Evolutionary conservation across 129 eudicot genomes (phyloP), one percentile per base, ranked within the genome.

Genomic region (Tanacetum coccineum): DNA sequence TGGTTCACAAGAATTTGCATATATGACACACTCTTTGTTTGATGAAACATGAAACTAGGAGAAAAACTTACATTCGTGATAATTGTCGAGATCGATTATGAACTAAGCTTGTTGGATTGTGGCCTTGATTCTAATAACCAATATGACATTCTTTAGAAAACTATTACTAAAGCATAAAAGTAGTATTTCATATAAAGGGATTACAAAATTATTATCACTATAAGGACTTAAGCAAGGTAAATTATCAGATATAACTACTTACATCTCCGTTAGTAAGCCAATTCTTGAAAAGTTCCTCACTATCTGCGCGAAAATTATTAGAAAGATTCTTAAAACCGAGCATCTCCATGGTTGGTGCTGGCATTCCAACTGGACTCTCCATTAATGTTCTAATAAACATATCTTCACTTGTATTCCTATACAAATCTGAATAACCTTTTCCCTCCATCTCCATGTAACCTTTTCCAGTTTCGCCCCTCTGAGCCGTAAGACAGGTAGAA

Each of bases 191-290:
- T 1, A 57, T 8, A 30, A 57, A 57, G 32, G 26, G 0, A 58
- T 49, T 48, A 42, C 21, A n/a, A 44, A 47, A 28, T 74, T 32
- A 66, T 3, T 49, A 64, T 22, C 56, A 64, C 18, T 52, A 62
- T n/a, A 42, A 4, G 45, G 45, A 25, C 48, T 58, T 44, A 6
- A n/a, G n/a, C 30, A 46, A 47, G 12, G 6, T 30, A 32, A 8
- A n/a, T 36, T n/a, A 11, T 26, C 19, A 32, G 39, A 47, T 52
- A 14, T 53, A 20, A 45, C 50, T 71, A n/a, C 70, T 73, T 63
- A n/a, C 77, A 70, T 73, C 89, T 67, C 87, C 95, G 60, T 76
- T 81, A 26, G 85, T 87, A 67, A 87, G 87, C 95, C 89, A 87
- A 66, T 81, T 87, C 26, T 84, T 87, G 75, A 87, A 87, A 45